These are phyloP conservation scores for Elasticomyces elasticus DNA, from an alignment of 495 filamentous ascomycete genomes.

Conservation along the genomic window DNA sequence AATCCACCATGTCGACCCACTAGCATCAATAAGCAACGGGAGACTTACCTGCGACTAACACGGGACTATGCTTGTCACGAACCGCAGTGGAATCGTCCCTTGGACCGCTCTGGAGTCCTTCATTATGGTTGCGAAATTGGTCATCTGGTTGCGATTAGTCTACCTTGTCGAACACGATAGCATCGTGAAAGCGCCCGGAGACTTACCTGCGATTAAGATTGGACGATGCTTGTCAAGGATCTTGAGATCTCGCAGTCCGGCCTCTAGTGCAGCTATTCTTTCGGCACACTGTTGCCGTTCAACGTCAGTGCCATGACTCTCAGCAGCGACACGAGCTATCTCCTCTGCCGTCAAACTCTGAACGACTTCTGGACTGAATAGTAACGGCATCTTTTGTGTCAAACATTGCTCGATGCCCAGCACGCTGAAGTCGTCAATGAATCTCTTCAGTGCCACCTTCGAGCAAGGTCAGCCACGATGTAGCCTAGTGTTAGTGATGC, in stretches of 20 bases:
- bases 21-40: no score
- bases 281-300: not conserved
- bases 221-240: slow-evolving; percentile 3
- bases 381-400: not conserved
- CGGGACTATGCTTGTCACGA: no score
- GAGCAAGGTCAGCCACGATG: not conserved
- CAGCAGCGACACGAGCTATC: not conserved
- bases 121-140: no score
- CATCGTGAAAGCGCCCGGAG: no score
- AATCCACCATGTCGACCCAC: no score
- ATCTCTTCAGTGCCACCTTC: slow-evolving; percentile 9
- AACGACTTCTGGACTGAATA: not conserved
- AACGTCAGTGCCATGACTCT: not conserved
- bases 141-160: no score
- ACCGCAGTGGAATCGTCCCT: no score
- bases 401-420: slow-evolving; percentile 1
- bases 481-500: no score
- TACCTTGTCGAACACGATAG: no score
- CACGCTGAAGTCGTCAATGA: slow-evolving; percentile 7
- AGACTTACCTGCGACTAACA: no score
- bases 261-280: not conserved
- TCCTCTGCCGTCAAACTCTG: not conserved
- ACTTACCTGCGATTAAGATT: no score
- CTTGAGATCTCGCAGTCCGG: slow-evolving; percentile 2
- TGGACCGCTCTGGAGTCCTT: no score